phyloP scores from a whole-genome alignment of 1,284 basidiomycete species.

The Cystobasidium sp. region DNA sequence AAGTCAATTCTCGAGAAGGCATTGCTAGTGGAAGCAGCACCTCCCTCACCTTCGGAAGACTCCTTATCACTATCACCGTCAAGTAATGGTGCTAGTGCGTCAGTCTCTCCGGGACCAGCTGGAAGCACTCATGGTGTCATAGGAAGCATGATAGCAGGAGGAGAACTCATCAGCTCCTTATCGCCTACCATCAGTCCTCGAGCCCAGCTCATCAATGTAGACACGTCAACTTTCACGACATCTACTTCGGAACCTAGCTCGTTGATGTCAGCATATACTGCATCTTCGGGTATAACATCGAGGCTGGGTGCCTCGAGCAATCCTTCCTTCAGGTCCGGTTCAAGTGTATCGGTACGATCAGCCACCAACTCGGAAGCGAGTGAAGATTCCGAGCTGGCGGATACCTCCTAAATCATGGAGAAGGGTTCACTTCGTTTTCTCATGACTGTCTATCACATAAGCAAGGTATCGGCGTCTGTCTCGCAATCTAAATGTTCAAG shows the following conservation, averaged over 20 bases:
- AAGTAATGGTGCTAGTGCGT: background rate
- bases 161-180: constrained; percentile 6
- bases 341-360: constrained; percentile 23
- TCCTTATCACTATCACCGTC: constrained; percentile 1
- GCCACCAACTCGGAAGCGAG: constrained; percentile 21
- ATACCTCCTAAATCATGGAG: background rate
- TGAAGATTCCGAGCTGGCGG: constrained; percentile 22
- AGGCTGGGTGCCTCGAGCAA: background rate
- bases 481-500: too few species aligned
- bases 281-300: background rate
- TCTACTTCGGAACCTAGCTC: constrained; percentile 8
- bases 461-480: too few species aligned
- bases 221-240: constrained; percentile 16
- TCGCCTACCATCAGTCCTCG: constrained; percentile 23
- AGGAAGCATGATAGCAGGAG: constrained; percentile 13
- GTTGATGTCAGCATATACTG: background rate
- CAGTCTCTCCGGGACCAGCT: background rate
- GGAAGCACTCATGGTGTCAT: constrained; percentile 8
- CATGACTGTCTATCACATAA: background rate
- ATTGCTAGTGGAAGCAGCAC: constrained; percentile 63
- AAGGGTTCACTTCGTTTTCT: background rate
- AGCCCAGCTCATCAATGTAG: constrained; percentile 27
- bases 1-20: constrained; percentile 96
- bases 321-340: constrained; percentile 6
- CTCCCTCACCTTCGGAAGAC: background rate